Percentiles rank a stretch among this genome's conserved stretches.
phyloP scores from a whole-genome alignment of 2,329 filamentous ascomycete species.

The Aureobasidium namibiae region DNA sequence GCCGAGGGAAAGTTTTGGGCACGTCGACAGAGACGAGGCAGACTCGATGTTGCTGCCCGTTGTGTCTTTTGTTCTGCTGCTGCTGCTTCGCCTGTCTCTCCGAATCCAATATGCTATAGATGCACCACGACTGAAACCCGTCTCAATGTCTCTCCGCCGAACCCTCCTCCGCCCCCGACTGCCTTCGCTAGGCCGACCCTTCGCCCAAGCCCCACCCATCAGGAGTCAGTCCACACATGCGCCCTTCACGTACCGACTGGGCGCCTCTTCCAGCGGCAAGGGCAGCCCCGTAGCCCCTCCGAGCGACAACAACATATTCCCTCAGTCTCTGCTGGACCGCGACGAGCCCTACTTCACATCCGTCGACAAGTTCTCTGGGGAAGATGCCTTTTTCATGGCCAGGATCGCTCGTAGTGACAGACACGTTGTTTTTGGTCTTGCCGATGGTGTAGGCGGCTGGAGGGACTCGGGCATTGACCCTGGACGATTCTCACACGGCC shows the following conservation, averaged over 20 bases:
- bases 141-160: constrained; percentile 3
- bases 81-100: not conserved
- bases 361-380: constrained; percentile 63
- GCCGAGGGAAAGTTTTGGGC: not conserved
- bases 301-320: constrained; percentile 38
- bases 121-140: not conserved
- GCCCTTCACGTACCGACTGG: constrained; percentile 31
- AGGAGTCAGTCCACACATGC: not conserved
- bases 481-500: constrained; percentile 85
- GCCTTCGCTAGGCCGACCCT: not conserved
- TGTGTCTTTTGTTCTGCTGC: not conserved
- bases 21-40: not conserved
- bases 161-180: not conserved
- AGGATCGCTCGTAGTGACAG: constrained; percentile 60
- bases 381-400: constrained; percentile 92
- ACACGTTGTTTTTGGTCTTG: constrained; percentile 75
- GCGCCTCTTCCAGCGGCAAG: constrained; percentile 29
- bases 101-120: not conserved
- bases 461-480: constrained; percentile 86
- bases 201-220: not conserved
- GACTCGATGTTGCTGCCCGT: not conserved
- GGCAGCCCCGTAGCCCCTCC: constrained; percentile 29
- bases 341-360: constrained; percentile 40
- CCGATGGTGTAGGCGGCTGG: constrained; percentile 95
- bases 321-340: constrained; percentile 24